Conservation (phyloP, 1,139 yeast species). For the Suhomyces wounanorum region DNA sequence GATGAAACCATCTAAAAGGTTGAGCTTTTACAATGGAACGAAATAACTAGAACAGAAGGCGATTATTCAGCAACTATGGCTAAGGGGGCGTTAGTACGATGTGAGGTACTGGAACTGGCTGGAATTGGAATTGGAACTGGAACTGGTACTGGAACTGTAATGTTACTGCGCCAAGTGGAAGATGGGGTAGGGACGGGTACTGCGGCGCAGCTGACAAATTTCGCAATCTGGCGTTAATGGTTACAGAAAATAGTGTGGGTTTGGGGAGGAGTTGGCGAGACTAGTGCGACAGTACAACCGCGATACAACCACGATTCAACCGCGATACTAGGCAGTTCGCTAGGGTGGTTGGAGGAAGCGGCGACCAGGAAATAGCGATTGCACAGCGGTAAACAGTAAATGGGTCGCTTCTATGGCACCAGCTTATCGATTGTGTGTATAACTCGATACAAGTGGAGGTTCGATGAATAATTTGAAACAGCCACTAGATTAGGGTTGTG, state of each 20-base stretch:
- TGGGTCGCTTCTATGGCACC: no score
- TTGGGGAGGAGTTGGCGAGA: background rate
- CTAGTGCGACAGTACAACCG: background rate
- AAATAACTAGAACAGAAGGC: background rate
- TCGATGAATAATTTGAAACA: no score
- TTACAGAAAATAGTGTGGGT: background rate
- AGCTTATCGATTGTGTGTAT: no score
- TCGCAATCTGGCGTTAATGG: background rate
- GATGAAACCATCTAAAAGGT: slow-evolving; percentile 1
- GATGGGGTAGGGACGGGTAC: background rate
- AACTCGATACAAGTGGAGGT: no score
- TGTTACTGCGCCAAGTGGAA: background rate
- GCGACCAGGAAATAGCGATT: no score
- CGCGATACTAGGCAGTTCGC: no score
- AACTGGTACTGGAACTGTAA: background rate
- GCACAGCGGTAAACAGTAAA: no score
- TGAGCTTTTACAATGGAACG: background rate
- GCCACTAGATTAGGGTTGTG: no score
- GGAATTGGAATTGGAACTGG: background rate
- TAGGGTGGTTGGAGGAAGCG: no score
- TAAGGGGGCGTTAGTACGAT: no score
- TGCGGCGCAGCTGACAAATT: slow-evolving; percentile 1
- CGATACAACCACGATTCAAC: no score
- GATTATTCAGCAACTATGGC: background rate
- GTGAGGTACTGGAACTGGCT: background rate